Conservation (phyloP, 768 basidiomycete genomes). For the Pisolithus orientalis region DNA sequence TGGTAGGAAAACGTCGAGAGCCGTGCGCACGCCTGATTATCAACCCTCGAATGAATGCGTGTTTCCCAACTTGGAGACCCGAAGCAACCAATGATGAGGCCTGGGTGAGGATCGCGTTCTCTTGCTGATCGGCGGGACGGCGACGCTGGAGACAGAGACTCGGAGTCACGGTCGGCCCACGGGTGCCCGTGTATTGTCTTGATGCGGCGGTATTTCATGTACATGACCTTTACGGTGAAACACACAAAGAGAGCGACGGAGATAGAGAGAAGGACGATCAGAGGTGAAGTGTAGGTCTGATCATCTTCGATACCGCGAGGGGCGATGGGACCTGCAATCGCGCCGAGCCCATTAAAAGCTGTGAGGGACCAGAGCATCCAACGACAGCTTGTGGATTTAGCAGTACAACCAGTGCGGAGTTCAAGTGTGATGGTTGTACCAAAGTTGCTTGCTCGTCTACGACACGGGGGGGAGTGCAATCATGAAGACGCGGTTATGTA, state of each 20-base stretch:
- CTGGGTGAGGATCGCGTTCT: conserved; percentile 3
- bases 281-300: conserved; percentile 7
- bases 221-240: conserved; percentile 19
- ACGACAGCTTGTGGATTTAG: neutral
- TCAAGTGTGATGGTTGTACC: no score
- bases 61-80: conserved; percentile 30
- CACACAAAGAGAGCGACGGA: conserved; percentile 12
- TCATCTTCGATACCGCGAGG: conserved; percentile 1
- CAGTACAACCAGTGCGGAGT: neutral
- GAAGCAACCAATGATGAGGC: conserved; percentile 22
- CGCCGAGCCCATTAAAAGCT: neutral
- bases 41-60: conserved; percentile 9
- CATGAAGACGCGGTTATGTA: no score
- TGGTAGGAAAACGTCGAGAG: conserved; percentile 5
- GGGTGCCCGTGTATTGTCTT: conserved; percentile 15
- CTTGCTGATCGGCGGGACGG: neutral
- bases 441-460: no score
- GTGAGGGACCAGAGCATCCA: neutral
- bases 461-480: no score
- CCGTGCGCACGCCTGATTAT: conserved; percentile 4
- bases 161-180: conserved; percentile 1
- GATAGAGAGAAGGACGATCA: conserved; percentile 9
- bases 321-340: conserved; percentile 2
- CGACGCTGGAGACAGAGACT: neutral
- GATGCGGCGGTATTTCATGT: conserved; percentile 25